These are phyloP conservation scores for Salix exigua DNA, from an alignment of 345 rosid genomes.

Conservation along the genomic window DNA sequence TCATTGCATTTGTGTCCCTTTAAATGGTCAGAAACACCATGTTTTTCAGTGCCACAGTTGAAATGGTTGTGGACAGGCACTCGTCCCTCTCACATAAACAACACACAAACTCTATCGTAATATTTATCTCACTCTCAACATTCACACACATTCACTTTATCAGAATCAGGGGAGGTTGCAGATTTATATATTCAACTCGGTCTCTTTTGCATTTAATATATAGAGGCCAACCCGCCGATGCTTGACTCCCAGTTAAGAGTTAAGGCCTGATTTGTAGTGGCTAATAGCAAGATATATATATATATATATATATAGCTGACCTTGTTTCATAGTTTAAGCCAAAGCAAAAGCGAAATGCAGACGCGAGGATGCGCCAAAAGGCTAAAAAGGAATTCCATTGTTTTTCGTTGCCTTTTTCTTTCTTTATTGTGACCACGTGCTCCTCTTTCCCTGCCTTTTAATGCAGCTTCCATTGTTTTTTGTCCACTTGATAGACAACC, in stretches of 20 bases:
- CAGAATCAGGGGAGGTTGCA: constrained; percentile 22
- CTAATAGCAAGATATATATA: no score
- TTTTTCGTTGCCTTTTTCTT: constrained; percentile 14
- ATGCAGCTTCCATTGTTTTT: constrained; percentile 20
- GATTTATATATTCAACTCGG: constrained; percentile 6
- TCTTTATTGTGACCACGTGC: constrained; percentile 30
- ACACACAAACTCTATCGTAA: constrained; percentile 19
- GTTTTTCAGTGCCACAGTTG: constrained; percentile 74
- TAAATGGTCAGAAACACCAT: constrained; percentile 46
- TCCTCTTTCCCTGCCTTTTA: constrained; percentile 35
- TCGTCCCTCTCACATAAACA: constrained; percentile 52
- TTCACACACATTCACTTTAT: constrained; percentile 17
- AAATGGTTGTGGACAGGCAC: constrained; percentile 44
- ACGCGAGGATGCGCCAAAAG: constrained; percentile 23
- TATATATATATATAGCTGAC: neutral
- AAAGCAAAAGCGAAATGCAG: constrained; percentile 21
- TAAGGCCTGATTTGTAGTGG: neutral
- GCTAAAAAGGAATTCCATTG: constrained; percentile 2
- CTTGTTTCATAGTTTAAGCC: constrained; percentile 24
- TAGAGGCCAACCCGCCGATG: neutral
- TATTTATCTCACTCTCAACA: neutral
- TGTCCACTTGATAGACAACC: constrained; percentile 7
- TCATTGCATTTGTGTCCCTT: constrained; percentile 48
- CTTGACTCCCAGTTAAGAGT: constrained; percentile 10
- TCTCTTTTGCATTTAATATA: constrained; percentile 24